phyloP scores from a whole-genome alignment of 352 stramenopile genomes.

The Phytophthora megakarya region DNA sequence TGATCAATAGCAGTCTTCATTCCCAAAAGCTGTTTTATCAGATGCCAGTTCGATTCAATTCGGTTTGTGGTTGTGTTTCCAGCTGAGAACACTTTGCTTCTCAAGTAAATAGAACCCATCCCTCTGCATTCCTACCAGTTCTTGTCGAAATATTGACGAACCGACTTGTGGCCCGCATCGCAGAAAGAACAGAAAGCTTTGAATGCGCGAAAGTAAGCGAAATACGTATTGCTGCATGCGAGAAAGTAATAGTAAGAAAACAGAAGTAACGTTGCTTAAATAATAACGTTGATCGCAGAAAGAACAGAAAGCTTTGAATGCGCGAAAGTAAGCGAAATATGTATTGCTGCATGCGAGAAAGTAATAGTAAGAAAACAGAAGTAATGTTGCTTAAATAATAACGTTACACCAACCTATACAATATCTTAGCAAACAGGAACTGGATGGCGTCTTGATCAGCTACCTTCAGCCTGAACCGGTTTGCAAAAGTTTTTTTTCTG shows the following conservation, averaged over 20 bases:
- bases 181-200: not conserved
- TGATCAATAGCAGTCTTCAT: not conserved
- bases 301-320: not conserved
- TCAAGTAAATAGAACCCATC: slow-evolving; percentile 1
- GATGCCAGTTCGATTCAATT: not conserved
- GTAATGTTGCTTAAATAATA: not conserved
- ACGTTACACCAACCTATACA: slow-evolving; percentile 4
- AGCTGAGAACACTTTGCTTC: not conserved
- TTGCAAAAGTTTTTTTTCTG: not conserved
- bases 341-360: no score
- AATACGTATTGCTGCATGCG: not conserved
- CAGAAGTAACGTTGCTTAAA: not conserved
- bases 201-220: not conserved
- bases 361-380: not conserved
- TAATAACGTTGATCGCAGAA: no score
- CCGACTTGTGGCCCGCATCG: not conserved
- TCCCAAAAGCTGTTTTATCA: not conserved
- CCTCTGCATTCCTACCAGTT: not conserved
- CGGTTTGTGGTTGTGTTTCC: not conserved
- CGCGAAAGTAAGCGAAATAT: not conserved
- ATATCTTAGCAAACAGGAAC: not conserved
- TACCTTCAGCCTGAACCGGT: not conserved
- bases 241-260: not conserved
- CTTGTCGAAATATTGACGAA: not conserved
- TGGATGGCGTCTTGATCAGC: not conserved